phyloP scores from a whole-genome alignment of 805 yeast species.

The Sungouiella blattae region DNA sequence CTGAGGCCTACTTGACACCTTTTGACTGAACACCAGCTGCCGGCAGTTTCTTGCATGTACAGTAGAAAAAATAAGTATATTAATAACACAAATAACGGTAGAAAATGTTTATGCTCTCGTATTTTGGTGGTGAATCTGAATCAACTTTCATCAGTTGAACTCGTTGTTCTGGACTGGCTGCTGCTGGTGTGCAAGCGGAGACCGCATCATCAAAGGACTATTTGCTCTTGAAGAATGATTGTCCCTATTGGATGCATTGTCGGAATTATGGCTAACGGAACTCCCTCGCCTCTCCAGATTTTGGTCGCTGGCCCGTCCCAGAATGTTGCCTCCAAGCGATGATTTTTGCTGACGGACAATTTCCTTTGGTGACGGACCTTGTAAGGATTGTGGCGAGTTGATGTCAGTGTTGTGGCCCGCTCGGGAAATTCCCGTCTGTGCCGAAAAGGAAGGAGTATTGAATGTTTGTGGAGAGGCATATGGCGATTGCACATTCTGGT shows the following conservation, averaged over 20 bases:
- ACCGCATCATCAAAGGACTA: constrained; percentile 18
- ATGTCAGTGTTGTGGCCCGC: constrained; percentile 18
- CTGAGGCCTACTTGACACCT: constrained; percentile 91
- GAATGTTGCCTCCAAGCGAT: not conserved
- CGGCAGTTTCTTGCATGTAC: not conserved
- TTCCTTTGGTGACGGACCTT: constrained; percentile 30
- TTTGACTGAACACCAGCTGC: constrained; percentile 51
- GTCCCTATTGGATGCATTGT: not conserved
- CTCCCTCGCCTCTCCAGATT: constrained; percentile 1
- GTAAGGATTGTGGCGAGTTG: constrained; percentile 27
- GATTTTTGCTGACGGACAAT: constrained; percentile 19
- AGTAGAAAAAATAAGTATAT: not conserved
- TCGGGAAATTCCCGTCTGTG: constrained; percentile 10
- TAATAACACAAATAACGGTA: constrained; percentile 3
- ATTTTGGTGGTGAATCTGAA: too few relatives aligned
- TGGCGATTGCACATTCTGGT: constrained; percentile 8
- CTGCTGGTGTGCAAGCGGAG: constrained; percentile 10
- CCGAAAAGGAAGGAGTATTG: constrained; percentile 10
- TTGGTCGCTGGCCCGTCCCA: too few relatives aligned
- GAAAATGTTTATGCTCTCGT: too few relatives aligned
- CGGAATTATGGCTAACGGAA: constrained; percentile 1
- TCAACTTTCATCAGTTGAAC: too few relatives aligned
- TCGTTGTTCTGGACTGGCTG: constrained; percentile 1
- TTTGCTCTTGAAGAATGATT: constrained; percentile 10
- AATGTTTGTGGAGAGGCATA: constrained; percentile 20